Percentiles rank a stretch among this genome's conserved stretches.
Evolutionary conservation across 2,329 filamentous ascomycete genomes (phyloP).

Genomic region (Apiospora malaysiana): DNA sequence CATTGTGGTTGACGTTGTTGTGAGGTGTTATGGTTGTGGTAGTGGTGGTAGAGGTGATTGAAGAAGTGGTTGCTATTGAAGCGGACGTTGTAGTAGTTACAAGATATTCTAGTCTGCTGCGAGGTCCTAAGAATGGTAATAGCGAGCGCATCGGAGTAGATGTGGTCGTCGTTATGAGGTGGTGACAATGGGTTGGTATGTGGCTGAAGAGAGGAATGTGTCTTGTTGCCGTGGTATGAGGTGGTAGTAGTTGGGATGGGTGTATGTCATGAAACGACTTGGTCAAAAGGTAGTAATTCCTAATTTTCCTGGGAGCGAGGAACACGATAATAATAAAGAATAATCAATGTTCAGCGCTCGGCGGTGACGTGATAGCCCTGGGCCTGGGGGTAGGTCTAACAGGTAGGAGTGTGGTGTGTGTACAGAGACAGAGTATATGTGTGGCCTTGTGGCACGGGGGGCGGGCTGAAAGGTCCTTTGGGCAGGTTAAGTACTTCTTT

Average conservation of each 20-base stretch:
- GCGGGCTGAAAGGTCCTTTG: slow-evolving; percentile 17
- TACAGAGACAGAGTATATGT: too few species aligned
- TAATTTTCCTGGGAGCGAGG: background rate
- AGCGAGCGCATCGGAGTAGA: slow-evolving; percentile 35
- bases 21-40: slow-evolving; percentile 15
- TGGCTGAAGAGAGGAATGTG: background rate
- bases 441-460: background rate
- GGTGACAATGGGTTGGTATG: background rate
- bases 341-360: slow-evolving; percentile 8
- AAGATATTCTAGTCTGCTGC: background rate
- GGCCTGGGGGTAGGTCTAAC: slow-evolving; percentile 10
- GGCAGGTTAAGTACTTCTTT: background rate
- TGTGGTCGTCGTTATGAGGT: slow-evolving; percentile 15
- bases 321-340: slow-evolving; percentile 5
- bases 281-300: background rate
- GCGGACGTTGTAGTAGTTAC: slow-evolving; percentile 22
- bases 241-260: slow-evolving; percentile 5
- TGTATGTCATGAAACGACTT: slow-evolving; percentile 8
- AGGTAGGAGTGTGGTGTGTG: background rate
- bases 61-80: slow-evolving; percentile 22
- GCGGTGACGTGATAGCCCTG: slow-evolving; percentile 5
- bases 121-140: slow-evolving; percentile 27
- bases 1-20: slow-evolving; percentile 17
- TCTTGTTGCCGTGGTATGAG: background rate
- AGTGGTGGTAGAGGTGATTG: too few species aligned